phyloP scores from a whole-genome alignment of 305 asterid genomes.

The Fraxinus nigra region DNA sequence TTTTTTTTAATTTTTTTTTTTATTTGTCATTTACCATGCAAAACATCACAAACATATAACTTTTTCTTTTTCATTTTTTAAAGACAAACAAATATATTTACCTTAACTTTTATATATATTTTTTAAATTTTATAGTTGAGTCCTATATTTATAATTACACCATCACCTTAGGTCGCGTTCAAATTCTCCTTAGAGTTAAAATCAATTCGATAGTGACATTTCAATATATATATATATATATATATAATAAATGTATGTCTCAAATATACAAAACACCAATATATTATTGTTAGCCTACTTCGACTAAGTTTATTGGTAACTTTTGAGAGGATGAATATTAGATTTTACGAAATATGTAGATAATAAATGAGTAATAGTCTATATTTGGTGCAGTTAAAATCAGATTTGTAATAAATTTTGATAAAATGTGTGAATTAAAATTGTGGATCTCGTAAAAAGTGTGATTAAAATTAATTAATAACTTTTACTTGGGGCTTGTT shows the following conservation, averaged over 20 bases:
- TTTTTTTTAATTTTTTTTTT: too few relatives aligned
- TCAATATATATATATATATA: neutral
- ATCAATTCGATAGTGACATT: neutral
- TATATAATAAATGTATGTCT: neutral
- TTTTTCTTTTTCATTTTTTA: too few relatives aligned
- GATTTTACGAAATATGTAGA: neutral
- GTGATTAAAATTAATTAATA: too few relatives aligned
- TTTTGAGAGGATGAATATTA: too few relatives aligned
- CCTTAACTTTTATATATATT: too few relatives aligned
- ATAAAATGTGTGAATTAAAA: too few relatives aligned
- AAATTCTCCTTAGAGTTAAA: neutral
- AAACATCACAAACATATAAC: neutral
- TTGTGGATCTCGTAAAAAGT: neutral
- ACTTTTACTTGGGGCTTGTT: too few relatives aligned
- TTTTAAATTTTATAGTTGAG: neutral
- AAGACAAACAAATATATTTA: neutral
- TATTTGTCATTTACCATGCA: neutral
- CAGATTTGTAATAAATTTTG: too few relatives aligned
- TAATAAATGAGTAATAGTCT: neutral
- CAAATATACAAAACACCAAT: neutral
- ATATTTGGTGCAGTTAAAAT: neutral
- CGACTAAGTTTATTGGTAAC: neutral
- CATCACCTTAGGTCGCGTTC: neutral
- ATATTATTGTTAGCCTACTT: neutral
- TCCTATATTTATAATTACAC: neutral